Percentiles rank a stretch among this genome's conserved stretches.
Evolutionary conservation across 495 filamentous ascomycete genomes (phyloP).

Genomic region (Eremomyces bilateralis): DNA sequence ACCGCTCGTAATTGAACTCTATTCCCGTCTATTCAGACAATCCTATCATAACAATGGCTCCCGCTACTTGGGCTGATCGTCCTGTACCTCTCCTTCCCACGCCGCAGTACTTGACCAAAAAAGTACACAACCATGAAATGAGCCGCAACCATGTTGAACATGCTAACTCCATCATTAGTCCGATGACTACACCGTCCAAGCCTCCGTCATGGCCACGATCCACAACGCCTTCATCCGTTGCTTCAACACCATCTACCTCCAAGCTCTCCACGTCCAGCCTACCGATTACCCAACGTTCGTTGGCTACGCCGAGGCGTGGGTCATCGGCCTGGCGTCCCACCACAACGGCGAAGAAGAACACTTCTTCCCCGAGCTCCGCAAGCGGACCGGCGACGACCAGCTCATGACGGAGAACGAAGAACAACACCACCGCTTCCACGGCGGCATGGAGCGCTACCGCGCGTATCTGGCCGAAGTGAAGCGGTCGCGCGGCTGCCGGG

Average conservation of each 20-base stretch:
- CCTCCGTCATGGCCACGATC: conserved; percentile 35
- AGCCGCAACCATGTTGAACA: no score
- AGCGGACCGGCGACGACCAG: conserved; percentile 23
- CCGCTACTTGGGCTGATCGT: conserved; percentile 11
- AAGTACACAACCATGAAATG: no score
- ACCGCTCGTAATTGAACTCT: no score
- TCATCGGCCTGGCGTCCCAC: conserved; percentile 29
- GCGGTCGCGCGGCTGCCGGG: conserved; percentile 9
- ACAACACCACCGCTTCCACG: no score
- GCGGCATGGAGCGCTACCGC: conserved; percentile 25
- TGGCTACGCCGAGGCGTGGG: conserved; percentile 28
- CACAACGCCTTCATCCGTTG: conserved; percentile 37
- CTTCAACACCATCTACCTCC: conserved; percentile 35
- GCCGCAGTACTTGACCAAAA: no score
- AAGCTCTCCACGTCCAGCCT: conserved; percentile 16
- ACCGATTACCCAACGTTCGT: conserved; percentile 24
- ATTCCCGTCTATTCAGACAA: no score
- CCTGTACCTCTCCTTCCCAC: conserved; percentile 6
- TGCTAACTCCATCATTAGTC: conserved; percentile 2
- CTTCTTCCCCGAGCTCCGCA: conserved; percentile 30
- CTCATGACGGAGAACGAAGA: no score
- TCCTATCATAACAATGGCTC: no score
- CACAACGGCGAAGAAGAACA: conserved; percentile 31
- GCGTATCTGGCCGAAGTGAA: conserved; percentile 22
- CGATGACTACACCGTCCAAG: conserved; percentile 13